These are phyloP conservation scores for Microascus cirrosus DNA, from an alignment of 2,329 filamentous ascomycete species.

Conservation along the genomic window DNA sequence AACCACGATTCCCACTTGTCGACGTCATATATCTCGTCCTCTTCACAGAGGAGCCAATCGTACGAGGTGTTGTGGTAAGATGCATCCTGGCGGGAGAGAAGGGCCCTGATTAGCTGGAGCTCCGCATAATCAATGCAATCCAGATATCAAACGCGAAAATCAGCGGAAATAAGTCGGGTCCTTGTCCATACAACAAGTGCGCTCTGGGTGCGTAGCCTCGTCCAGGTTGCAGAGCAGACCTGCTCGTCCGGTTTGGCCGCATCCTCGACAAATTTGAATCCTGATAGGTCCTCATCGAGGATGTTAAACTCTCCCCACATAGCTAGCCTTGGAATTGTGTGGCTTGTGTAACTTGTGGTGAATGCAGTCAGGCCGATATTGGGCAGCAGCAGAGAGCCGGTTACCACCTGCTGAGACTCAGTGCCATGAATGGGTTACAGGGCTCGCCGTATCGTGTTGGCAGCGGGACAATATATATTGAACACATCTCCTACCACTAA, in stretches of 20 bases:
- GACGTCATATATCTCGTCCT: neutral
- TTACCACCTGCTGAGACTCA: neutral
- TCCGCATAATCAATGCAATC: neutral
- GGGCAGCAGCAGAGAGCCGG: constrained; percentile 6
- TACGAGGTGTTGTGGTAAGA: neutral
- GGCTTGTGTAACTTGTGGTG: neutral
- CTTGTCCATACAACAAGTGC: neutral
- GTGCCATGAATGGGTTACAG: too few species aligned
- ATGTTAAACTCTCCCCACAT: neutral
- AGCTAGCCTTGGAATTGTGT: neutral
- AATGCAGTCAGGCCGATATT: constrained; percentile 7
- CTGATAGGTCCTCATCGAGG: neutral
- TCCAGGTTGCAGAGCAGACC: neutral
- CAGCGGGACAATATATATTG: too few species aligned
- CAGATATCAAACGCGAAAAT: too few species aligned
- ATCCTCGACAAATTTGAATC: neutral
- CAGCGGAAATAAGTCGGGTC: too few species aligned
- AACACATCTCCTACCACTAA: too few species aligned
- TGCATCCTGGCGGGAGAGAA: neutral
- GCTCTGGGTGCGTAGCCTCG: neutral
- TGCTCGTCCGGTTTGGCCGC: neutral
- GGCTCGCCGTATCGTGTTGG: too few species aligned
- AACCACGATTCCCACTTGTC: neutral
- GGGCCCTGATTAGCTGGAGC: neutral
- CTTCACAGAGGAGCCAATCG: neutral